Base-by-base conservation (phyloP, 306 rosid species). In the Vigna hirtella region DNA sequence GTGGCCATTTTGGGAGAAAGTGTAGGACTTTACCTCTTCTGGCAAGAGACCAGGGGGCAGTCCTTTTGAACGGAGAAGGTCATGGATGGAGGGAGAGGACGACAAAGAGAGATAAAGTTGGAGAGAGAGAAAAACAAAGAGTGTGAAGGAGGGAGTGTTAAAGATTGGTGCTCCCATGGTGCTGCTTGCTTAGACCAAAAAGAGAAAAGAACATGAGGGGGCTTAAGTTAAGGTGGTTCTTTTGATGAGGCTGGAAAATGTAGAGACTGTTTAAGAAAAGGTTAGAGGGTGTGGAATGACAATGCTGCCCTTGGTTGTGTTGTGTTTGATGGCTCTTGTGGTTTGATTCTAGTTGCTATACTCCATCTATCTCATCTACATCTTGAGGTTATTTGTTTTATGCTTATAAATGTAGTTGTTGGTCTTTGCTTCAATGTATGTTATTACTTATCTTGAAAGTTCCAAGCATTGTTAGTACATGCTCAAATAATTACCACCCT, bases 31-130 rank as follows among this genome's bases (percentile, higher is more conserved):
- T 2, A 89, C 88, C 58, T 92, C 95, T 66, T 87, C 83, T 0
- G 98, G 98, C 15, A 94, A 73, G 4, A 94, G 92, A 2, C 97
- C 98, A 0, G 97, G 90, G 16, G 98, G 98, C 5, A 90, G 55
- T 18, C 98, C 98, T 56, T 85, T 86, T 12, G 95, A 89, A 2
- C 90, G 93, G 40, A 94, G 93, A 13, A 94, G 96, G 38, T 89
- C 93, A 9, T 92, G 98, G 30, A 94, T 86, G 55, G 93, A 80
- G 26, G 88, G 64, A 1, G 85, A 57, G 5, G 77, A 17, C 2
- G 84, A 72, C 85, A 73, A 83, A 18, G 9, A 16, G 38, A 63
- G 0, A 40, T 63, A 11, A 69, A 18, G 26, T 3, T 15, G 28
- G 4, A 82, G 59, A 17, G 16, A 77, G 80, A 85, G 75, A 67